Conservation (phyloP, 2,329 filamentous ascomycete species). For the Paraphoma sp. region DNA sequence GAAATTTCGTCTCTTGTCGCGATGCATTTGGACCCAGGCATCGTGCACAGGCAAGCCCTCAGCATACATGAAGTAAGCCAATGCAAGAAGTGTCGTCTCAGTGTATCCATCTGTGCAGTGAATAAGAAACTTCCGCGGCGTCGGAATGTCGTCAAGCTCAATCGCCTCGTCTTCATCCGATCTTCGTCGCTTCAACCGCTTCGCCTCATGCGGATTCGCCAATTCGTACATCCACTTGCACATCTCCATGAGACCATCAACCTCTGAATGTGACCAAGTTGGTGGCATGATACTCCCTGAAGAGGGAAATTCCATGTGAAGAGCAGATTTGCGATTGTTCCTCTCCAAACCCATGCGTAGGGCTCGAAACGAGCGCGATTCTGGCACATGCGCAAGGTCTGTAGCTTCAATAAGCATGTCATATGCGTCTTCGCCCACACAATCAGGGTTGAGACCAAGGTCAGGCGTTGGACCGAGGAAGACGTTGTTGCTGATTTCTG, state of each 20-base stretch:
- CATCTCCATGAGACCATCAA: slow-evolving; percentile 83
- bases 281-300: slow-evolving; percentile 91
- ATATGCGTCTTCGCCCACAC: slow-evolving; percentile 63
- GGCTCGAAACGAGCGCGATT: slow-evolving; percentile 68
- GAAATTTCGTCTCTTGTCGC: slow-evolving; percentile 83
- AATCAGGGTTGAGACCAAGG: slow-evolving; percentile 55
- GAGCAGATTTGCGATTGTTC: slow-evolving; percentile 53
- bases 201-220: slow-evolving; percentile 66
- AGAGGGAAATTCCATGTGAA: slow-evolving; percentile 83
- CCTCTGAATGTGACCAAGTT: slow-evolving; percentile 81
- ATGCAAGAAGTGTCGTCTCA: slow-evolving; percentile 84
- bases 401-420: slow-evolving; percentile 89
- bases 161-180: slow-evolving; percentile 61
- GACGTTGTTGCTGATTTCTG: slow-evolving; percentile 87
- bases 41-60: slow-evolving; percentile 80
- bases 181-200: slow-evolving; percentile 52
- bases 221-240: slow-evolving; percentile 90
- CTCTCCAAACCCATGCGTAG: slow-evolving; percentile 63
- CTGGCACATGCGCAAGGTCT: slow-evolving; percentile 79
- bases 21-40: slow-evolving; percentile 87
- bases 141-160: slow-evolving; percentile 54
- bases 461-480: slow-evolving; percentile 90
- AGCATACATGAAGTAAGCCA: slow-evolving; percentile 93
- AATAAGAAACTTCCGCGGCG: slow-evolving; percentile 75
- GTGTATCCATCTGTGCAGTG: slow-evolving; percentile 97